Base-by-base conservation (phyloP, 768 basidiomycete genomes). In the Rhodotorula toruloides region DNA sequence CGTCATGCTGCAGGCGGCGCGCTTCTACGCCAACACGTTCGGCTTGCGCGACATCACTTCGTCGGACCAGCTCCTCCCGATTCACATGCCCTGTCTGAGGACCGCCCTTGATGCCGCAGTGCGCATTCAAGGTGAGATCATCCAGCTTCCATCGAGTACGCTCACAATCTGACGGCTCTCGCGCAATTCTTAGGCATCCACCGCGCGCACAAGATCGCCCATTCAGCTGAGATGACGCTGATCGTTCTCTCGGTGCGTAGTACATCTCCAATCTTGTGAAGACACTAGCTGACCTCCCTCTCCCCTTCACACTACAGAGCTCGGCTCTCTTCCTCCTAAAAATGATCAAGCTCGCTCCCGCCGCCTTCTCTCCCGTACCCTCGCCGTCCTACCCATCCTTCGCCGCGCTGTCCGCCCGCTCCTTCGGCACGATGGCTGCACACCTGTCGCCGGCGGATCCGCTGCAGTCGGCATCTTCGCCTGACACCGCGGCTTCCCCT, bases 251-350 rank as follows among this genome's bases (percentile, higher is more conserved):
- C 64, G 4, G 68, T 70, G 13, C 11, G 63, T 31, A 11, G 4
- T 27, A 9, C 32, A 29, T 43, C n/a, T 16, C 25, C 39, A 8
- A 12, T n/a, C 43, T 36, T 37, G 27, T 43, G n/a, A n/a, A n/a
- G n/a, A n/a, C n/a, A n/a, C n/a, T n/a, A n/a, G n/a, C n/a, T n/a
- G n/a, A n/a, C 19, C 25, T 27, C 37, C 3, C 14, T 2, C 22
- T 39, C 39, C 11, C 43, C 2, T 16, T n/a, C 7, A 12, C n/a
- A 14, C 4, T 42, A 11, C 50, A 70, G 69, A 60, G 64, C 32
- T 48, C 64, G 19, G 69, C 64, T 9, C 64, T 70, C 17, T 70
- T 70, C 58, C 57, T 70, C 9, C 64, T 70, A 53, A 70, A 70
- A 37, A 70, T 70, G 69, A 57, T 66, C 64, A 70, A 70, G 61